Evolutionary conservation across 805 yeast genomes (phyloP).

Genomic region (Hyphopichia homilentoma): DNA sequence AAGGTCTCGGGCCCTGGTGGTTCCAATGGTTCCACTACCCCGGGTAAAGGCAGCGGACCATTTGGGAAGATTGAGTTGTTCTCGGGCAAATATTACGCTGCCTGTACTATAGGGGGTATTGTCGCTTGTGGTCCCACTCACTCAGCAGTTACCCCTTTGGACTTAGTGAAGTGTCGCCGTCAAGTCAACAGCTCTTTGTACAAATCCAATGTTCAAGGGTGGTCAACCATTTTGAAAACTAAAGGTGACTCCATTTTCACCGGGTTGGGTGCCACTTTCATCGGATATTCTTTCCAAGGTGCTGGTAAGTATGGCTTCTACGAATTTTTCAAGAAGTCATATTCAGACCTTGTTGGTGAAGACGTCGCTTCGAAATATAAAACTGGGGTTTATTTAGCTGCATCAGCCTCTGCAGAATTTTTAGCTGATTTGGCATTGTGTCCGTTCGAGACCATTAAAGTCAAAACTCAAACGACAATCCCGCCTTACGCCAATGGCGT

Average conservation of each 20-base stretch:
- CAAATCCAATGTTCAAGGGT: slow-evolving; percentile 77
- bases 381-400: slow-evolving; percentile 72
- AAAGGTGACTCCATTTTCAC: slow-evolving; percentile 82
- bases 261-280: slow-evolving; percentile 87
- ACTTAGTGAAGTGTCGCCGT: slow-evolving; percentile 87
- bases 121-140: slow-evolving; percentile 97
- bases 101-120: slow-evolving; percentile 76
- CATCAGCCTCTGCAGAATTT: slow-evolving; percentile 93
- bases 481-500: slow-evolving; percentile 76
- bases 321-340: slow-evolving; percentile 82
- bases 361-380: slow-evolving; percentile 58
- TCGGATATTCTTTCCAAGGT: slow-evolving; percentile 94
- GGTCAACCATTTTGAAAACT: slow-evolving; percentile 64
- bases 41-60: neutral
- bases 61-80: slow-evolving; percentile 43
- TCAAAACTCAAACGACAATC: slow-evolving; percentile 86
- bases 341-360: slow-evolving; percentile 63
- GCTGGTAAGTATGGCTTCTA: slow-evolving; percentile 97
- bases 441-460: slow-evolving; percentile 95
- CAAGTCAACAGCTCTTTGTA: slow-evolving; percentile 79
- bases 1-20: slow-evolving; percentile 7
- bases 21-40: neutral
- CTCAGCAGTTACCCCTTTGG: slow-evolving; percentile 88
- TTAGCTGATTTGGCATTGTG: slow-evolving; percentile 86
- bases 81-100: slow-evolving; percentile 60